These are phyloP conservation scores for Cordyceps farinosa DNA, from an alignment of 2,329 filamentous ascomycete genomes.

Conservation along the genomic window DNA sequence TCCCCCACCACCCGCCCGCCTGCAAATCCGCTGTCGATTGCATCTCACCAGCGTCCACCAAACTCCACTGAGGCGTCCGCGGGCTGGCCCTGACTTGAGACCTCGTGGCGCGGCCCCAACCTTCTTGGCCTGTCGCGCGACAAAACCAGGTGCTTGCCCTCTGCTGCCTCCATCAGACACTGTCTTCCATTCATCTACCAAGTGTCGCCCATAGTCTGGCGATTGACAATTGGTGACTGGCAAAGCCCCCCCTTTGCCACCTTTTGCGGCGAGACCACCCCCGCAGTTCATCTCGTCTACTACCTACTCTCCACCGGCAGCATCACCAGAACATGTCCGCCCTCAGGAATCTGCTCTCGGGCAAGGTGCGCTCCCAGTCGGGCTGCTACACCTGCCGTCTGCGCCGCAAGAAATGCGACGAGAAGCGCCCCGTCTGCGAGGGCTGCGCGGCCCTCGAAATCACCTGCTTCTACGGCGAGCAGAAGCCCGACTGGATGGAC, in stretches of 20 bases:
- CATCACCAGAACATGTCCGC: constrained; percentile 22
- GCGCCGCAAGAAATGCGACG: constrained; percentile 60
- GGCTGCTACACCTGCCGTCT: constrained; percentile 61
- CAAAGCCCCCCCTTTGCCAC: background rate
- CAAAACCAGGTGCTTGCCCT: background rate
- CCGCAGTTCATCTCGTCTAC: background rate
- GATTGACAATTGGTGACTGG: background rate
- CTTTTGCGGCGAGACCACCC: background rate
- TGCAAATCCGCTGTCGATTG: background rate
- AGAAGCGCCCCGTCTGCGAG: constrained; percentile 48
- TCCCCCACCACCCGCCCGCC: background rate
- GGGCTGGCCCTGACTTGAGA: background rate
- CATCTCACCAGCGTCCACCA: constrained; percentile 2
- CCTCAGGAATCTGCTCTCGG: constrained; percentile 23
- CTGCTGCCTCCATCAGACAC: background rate
- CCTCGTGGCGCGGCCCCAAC: background rate
- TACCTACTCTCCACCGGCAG: background rate
- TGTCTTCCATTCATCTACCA: background rate
- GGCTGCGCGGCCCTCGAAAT: constrained; percentile 52
- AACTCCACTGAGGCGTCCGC: constrained; percentile 5
- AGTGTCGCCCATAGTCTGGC: background rate
- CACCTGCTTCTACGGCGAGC: constrained; percentile 49
- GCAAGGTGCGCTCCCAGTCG: constrained; percentile 39
- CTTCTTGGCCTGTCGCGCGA: background rate
- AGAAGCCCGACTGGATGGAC: constrained; percentile 58